Evolutionary conservation across 768 basidiomycete genomes (phyloP).

Genomic region (Auriscalpium orientale): DNA sequence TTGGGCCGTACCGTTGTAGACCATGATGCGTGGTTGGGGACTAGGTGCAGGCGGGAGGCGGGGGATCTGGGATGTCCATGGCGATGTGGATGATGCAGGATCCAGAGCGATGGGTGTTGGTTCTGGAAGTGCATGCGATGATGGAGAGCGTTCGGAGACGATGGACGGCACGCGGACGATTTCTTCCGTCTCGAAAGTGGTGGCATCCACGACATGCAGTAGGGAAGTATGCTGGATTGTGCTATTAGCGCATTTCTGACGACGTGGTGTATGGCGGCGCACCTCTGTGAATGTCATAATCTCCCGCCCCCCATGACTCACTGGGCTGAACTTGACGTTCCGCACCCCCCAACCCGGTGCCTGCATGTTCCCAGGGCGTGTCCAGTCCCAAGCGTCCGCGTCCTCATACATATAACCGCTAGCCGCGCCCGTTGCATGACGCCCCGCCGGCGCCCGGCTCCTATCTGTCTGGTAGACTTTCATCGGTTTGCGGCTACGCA

Average conservation of each 20-base stretch:
- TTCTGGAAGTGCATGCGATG: slow-evolving; percentile 7
- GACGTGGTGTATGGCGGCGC: slow-evolving; percentile 14
- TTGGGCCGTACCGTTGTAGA: background rate
- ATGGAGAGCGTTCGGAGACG: slow-evolving; percentile 13
- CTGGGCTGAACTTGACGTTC: slow-evolving; percentile 77
- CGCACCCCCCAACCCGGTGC: slow-evolving; percentile 82
- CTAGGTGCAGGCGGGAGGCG: background rate
- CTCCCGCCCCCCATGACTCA: slow-evolving; percentile 53
- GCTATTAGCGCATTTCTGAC: no score
- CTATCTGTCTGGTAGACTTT: slow-evolving; percentile 58
- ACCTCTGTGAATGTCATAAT: slow-evolving; percentile 90
- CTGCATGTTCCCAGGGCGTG: slow-evolving; percentile 32
- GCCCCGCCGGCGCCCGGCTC: slow-evolving; percentile 20
- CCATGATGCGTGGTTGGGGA: background rate
- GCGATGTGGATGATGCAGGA: background rate
- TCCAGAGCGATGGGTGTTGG: slow-evolving; percentile 5
- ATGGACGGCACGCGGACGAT: slow-evolving; percentile 50
- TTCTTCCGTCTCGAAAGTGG: slow-evolving; percentile 76
- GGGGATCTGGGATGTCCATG: background rate
- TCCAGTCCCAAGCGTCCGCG: slow-evolving; percentile 65
- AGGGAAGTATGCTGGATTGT: slow-evolving; percentile 65
- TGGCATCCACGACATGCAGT: slow-evolving; percentile 80
- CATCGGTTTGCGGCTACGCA: slow-evolving; percentile 62
- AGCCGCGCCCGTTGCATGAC: slow-evolving; percentile 27
- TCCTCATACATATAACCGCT: slow-evolving; percentile 54